These are phyloP conservation scores for Citeromyces siamensis DNA, from an alignment of 1,139 yeast species.

Conservation along the genomic window DNA sequence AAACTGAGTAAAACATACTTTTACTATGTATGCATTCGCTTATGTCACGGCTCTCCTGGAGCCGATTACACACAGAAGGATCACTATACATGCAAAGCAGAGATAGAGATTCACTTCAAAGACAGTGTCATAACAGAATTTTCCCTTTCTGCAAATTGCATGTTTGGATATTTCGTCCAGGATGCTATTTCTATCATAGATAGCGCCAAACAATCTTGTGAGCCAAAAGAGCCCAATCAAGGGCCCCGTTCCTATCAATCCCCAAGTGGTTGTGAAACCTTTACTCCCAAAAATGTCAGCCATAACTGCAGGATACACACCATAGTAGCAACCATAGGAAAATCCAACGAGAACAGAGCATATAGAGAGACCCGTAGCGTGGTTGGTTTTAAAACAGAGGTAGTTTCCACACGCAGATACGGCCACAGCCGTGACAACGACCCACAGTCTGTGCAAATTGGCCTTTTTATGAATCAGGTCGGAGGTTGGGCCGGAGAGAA, in stretches of 20 bases:
- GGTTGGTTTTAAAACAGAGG: constrained; percentile 18
- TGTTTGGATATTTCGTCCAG: constrained; percentile 16
- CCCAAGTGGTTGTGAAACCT: constrained; percentile 75
- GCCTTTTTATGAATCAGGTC: constrained; percentile 41
- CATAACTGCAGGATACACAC: constrained; percentile 69
- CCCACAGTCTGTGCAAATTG: constrained; percentile 57
- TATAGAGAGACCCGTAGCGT: constrained; percentile 26
- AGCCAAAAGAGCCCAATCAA: constrained; percentile 25
- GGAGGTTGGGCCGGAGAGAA: constrained; percentile 56
- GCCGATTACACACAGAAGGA: constrained; percentile 19
- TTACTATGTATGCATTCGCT: too few species aligned
- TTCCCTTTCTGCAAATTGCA: constrained; percentile 24
- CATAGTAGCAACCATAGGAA: constrained; percentile 74
- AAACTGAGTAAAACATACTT: too few species aligned
- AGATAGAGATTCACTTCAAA: constrained; percentile 23
- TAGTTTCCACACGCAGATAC: constrained; percentile 29
- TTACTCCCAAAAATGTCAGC: constrained; percentile 68
- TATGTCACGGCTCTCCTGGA: constrained; percentile 5
- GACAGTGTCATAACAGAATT: constrained; percentile 26
- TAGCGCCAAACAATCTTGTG: constrained; percentile 28
- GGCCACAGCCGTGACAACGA: constrained; percentile 37
- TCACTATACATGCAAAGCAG: constrained; percentile 17
- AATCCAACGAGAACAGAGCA: constrained; percentile 56
- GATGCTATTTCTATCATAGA: constrained; percentile 25
- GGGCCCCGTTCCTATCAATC: constrained; percentile 51